A percentile compares a stretch with the other conserved stretches of the same genome.
Conservation (phyloP, 768 basidiomycete genomes). For the Stropharia rugosoannulata region DNA sequence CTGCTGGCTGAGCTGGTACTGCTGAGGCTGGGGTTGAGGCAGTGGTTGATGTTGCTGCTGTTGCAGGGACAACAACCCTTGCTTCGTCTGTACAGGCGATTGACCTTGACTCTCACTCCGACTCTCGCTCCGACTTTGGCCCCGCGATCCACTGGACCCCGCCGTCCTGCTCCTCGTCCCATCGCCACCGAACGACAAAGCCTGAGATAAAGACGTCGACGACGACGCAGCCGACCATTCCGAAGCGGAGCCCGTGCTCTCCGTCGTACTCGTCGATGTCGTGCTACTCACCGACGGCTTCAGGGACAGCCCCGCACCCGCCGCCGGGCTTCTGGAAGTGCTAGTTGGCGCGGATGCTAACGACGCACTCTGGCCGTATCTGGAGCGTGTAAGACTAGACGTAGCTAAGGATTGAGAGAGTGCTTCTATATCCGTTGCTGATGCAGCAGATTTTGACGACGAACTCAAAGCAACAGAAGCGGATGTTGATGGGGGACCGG, state of each 20-base stretch:
- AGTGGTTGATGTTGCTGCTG: background rate
- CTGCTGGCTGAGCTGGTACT: background rate
- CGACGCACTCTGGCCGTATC: too few relatives aligned
- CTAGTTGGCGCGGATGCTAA: too few relatives aligned
- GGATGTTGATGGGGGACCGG: background rate
- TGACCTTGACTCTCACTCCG: background rate
- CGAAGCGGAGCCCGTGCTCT: background rate
- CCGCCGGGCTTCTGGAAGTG: too few relatives aligned
- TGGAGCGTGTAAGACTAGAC: background rate
- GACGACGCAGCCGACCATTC: background rate
- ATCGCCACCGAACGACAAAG: background rate
- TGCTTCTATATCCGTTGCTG: background rate
- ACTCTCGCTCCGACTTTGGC: background rate
- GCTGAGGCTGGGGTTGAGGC: background rate
- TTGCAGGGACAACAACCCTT: background rate
- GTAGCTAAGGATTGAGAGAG: background rate
- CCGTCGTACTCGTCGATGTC: background rate
- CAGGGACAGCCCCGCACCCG: too few relatives aligned
- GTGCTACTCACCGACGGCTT: background rate
- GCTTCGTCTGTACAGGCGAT: background rate
- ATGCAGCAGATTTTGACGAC: background rate
- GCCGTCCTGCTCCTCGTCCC: background rate
- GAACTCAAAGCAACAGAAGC: background rate
- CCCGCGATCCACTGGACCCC: background rate
- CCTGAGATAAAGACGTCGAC: background rate